These are phyloP conservation scores for Nicotiana rustica DNA, from an alignment of 305 asterid genomes.

Conservation along the genomic window DNA sequence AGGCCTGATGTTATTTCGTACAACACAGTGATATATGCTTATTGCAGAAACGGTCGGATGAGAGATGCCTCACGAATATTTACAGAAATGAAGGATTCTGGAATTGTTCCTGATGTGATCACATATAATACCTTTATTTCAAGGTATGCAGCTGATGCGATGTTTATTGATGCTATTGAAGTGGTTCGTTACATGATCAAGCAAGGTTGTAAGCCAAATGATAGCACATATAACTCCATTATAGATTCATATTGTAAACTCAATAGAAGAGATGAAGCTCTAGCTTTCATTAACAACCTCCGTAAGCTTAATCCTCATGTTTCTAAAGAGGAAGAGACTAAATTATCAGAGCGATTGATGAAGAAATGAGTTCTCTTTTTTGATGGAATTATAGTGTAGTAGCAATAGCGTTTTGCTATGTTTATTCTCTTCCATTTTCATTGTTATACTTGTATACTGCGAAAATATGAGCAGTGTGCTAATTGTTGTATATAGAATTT, in stretches of 20 bases:
- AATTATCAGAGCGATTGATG: slow-evolving; percentile 64
- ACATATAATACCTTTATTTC: slow-evolving; percentile 84
- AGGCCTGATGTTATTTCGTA: slow-evolving; percentile 82
- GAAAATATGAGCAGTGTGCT: slow-evolving; percentile 1
- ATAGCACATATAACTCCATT: slow-evolving; percentile 78
- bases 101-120: slow-evolving; percentile 74
- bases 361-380: slow-evolving; percentile 42
- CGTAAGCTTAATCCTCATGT: slow-evolving; percentile 68
- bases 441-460: neutral
- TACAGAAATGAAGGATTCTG: slow-evolving; percentile 66
- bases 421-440: slow-evolving; percentile 10
- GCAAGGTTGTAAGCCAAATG: slow-evolving; percentile 82
- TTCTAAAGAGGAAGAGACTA: slow-evolving; percentile 70
- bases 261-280: slow-evolving; percentile 75
- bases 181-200: slow-evolving; percentile 82
- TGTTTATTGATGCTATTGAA: slow-evolving; percentile 88
- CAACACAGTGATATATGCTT: slow-evolving; percentile 83
- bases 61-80: slow-evolving; percentile 84
- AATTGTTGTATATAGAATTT: neutral
- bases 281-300: slow-evolving; percentile 63
- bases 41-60: slow-evolving; percentile 83
- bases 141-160: slow-evolving; percentile 72
- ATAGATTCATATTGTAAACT: slow-evolving; percentile 83
- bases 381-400: neutral
- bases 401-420: neutral